Percentiles rank a stretch among this genome's conserved stretches.
Evolutionary conservation across 768 basidiomycete species (phyloP).

Genomic region (Russula virescens): DNA sequence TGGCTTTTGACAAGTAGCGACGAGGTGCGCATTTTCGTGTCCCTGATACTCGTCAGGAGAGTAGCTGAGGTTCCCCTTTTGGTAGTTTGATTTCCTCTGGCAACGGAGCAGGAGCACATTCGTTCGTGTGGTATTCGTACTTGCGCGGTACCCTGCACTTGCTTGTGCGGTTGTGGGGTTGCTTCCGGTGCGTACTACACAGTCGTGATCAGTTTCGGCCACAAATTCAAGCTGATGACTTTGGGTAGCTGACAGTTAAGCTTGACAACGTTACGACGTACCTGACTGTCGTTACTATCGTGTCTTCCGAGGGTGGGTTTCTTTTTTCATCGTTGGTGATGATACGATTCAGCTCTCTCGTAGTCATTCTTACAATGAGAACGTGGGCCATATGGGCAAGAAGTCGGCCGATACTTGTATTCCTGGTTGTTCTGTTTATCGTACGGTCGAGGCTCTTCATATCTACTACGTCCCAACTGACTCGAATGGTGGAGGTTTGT

Average conservation of each 20-base stretch:
- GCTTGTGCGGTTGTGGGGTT: not conserved
- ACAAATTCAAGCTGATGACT: too few species aligned
- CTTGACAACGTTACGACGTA: not conserved
- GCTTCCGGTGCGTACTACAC: not conserved
- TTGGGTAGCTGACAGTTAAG: not conserved
- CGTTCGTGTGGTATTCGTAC: not conserved
- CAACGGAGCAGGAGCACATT: not conserved
- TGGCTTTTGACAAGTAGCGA: constrained; percentile 10
- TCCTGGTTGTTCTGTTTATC: not conserved
- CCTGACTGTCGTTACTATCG: not conserved
- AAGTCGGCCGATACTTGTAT: constrained; percentile 15
- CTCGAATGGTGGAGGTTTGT: not conserved
- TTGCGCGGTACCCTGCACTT: constrained; percentile 14
- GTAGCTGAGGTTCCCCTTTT: not conserved
- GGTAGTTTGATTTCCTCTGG: constrained; percentile 14
- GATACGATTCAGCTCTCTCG: not conserved
- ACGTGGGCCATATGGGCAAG: constrained; percentile 31
- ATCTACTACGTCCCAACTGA: not conserved
- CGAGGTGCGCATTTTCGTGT: not conserved
- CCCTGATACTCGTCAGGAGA: not conserved
- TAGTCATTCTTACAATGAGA: constrained; percentile 28
- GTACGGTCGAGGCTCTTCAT: not conserved
- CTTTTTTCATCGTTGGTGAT: not conserved
- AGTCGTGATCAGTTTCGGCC: too few species aligned
- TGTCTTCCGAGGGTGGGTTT: constrained; percentile 10